Percentiles rank a stretch among this genome's conserved stretches.
Evolutionary conservation across 768 basidiomycete species (phyloP).

Genomic region (Naganishia randhawae): DNA sequence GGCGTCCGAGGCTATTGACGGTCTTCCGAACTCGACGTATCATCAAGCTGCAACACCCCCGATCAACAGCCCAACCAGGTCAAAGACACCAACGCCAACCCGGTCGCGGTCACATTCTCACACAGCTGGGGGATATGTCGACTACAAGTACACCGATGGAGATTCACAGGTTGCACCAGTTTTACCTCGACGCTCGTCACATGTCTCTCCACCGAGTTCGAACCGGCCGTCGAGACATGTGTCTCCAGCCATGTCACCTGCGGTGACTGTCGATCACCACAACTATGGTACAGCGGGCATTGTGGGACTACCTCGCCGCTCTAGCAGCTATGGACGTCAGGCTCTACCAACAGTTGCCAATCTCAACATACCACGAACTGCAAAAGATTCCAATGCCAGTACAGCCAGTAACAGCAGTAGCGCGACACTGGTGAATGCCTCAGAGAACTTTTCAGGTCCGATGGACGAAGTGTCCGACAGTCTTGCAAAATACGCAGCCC

Average conservation of each 20-base stretch:
- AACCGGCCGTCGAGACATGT: slow-evolving; percentile 10
- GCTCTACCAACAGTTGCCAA: not conserved
- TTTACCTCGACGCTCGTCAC: slow-evolving; percentile 4
- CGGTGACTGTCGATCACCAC: not conserved
- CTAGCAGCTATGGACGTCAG: slow-evolving; percentile 10
- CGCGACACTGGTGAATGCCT: not conserved
- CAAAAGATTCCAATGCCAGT: slow-evolving; percentile 10
- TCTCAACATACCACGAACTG: not conserved
- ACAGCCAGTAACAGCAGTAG: slow-evolving; percentile 6
- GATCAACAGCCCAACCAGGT: not conserved
- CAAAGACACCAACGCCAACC: slow-evolving; percentile 7
- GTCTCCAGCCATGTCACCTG: slow-evolving; percentile 15
- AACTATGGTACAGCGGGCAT: slow-evolving; percentile 3
- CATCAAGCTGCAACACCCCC: slow-evolving; percentile 34
- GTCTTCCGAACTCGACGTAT: slow-evolving; percentile 26
- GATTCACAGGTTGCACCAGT: not conserved
- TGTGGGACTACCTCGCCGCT: slow-evolving; percentile 1
- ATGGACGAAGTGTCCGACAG: slow-evolving; percentile 13
- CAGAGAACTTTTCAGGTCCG: not conserved
- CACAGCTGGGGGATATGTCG: not conserved
- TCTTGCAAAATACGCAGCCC: slow-evolving; percentile 14
- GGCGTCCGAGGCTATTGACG: slow-evolving; percentile 32
- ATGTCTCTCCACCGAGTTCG: slow-evolving; percentile 8
- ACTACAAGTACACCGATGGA: slow-evolving; percentile 10
- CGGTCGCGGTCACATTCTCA: slow-evolving; percentile 4